A percentile compares a stretch with the other conserved stretches of the same genome.
Conservation (phyloP, 2,329 filamentous ascomycete genomes). For the Ophiostoma sp. region DNA sequence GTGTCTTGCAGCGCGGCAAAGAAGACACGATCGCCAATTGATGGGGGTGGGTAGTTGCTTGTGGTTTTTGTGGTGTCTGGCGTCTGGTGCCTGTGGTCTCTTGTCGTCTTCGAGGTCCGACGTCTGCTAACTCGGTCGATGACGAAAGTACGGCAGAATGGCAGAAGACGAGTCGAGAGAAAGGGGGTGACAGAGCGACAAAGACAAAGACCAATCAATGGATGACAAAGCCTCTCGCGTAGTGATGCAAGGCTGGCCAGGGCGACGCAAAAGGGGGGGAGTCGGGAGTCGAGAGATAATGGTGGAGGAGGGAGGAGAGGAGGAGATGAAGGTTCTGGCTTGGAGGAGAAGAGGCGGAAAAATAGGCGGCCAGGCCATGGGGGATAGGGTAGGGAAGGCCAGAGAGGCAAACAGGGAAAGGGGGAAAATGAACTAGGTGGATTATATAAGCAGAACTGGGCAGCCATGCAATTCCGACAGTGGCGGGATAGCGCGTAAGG, state of each 20-base stretch:
- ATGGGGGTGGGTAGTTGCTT: neutral
- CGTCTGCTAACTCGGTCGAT: neutral
- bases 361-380: neutral
- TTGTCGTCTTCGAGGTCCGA: neutral
- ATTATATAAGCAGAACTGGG: neutral
- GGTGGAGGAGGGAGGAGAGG: constrained; percentile 3
- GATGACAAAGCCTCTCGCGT: constrained; percentile 2
- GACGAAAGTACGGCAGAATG: neutral
- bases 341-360: neutral
- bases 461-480: neutral
- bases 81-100: neutral
- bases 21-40: constrained; percentile 13
- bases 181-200: neutral
- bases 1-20: constrained; percentile 7
- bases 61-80: no score
- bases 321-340: neutral
- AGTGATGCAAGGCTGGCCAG: constrained; percentile 10
- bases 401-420: neutral
- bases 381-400: neutral
- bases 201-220: neutral
- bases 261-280: constrained; percentile 6
- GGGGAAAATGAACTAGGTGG: neutral
- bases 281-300: neutral
- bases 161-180: neutral
- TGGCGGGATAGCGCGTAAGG: neutral